Evolutionary conservation across 2,329 filamentous ascomycete genomes (phyloP).

Genomic region (Hirsutella minnesotensis): DNA sequence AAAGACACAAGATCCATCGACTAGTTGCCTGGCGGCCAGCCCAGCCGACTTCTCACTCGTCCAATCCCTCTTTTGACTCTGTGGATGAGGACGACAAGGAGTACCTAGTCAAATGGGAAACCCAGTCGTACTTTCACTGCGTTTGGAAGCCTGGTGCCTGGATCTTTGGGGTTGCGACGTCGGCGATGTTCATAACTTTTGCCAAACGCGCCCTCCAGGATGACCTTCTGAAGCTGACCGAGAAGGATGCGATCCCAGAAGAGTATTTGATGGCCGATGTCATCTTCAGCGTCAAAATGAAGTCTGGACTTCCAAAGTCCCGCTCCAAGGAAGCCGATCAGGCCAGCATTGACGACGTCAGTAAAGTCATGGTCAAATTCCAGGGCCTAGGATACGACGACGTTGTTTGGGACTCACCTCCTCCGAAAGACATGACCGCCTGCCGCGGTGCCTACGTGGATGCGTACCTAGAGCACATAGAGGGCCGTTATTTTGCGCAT

Average conservation of each 20-base stretch:
- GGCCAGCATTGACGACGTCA: conserved; percentile 58
- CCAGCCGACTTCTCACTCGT: conserved; percentile 23
- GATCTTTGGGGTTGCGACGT: conserved; percentile 61
- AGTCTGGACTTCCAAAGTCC: conserved; percentile 29
- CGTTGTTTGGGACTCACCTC: conserved; percentile 78
- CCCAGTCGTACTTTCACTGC: conserved; percentile 68
- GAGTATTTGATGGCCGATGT: conserved; percentile 81
- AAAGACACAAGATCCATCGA: conserved; percentile 56
- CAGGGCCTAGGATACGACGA: conserved; percentile 88
- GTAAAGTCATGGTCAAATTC: conserved; percentile 74
- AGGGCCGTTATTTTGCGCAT: conserved; percentile 57
- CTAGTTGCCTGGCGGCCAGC: conserved; percentile 80
- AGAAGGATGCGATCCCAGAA: conserved; percentile 73
- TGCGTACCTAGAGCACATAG: conserved; percentile 79
- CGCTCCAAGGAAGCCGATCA: conserved; percentile 59
- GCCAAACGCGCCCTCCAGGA: conserved; percentile 53
- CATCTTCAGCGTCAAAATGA: conserved; percentile 64
- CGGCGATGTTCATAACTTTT: conserved; percentile 62
- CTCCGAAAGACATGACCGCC: conserved; percentile 47
- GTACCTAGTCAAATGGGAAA: conserved; percentile 84
- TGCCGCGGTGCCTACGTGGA: conserved; percentile 69
- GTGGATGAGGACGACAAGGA: conserved; percentile 58
- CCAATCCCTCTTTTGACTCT: conserved; percentile 29
- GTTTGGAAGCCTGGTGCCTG: conserved; percentile 83
- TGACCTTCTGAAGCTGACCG: conserved; percentile 50